Conservation (phyloP, 768 basidiomycete species). For the Phanerochaete sordida region DNA sequence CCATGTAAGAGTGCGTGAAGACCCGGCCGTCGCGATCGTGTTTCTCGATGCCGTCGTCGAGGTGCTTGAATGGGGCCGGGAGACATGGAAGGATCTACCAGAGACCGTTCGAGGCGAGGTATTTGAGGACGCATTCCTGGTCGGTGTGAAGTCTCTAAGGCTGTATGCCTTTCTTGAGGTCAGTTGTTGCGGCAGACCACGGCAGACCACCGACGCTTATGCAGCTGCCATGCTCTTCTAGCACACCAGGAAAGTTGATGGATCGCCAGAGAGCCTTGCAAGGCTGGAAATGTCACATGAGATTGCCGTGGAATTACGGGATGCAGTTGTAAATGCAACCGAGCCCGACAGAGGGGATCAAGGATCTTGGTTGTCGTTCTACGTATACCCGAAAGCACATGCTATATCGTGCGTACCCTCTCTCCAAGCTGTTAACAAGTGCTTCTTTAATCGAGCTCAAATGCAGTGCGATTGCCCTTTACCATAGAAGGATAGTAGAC, state of each 20-base stretch:
- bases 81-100: constrained; percentile 35
- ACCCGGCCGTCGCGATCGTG: constrained; percentile 24
- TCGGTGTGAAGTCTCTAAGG: constrained; percentile 36
- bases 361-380: constrained; percentile 8
- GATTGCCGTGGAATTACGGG: too few species aligned
- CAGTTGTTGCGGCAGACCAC: constrained; percentile 3
- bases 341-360: neutral
- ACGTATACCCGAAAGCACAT: constrained; percentile 12
- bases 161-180: constrained; percentile 34
- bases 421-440: too few species aligned
- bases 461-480: too few species aligned
- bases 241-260: too few species aligned
- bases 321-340: too few species aligned
- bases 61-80: constrained; percentile 40
- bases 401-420: constrained; percentile 8
- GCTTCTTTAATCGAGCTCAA: too few species aligned
- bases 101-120: constrained; percentile 37
- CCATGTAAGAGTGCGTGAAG: constrained; percentile 20
- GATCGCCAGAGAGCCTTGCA: too few species aligned
- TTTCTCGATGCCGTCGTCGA: constrained; percentile 35
- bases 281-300: too few species aligned
- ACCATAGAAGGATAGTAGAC: too few species aligned
- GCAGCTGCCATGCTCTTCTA: too few species aligned
- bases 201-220: too few species aligned
- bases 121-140: constrained; percentile 39